Percentiles rank a stretch among this genome's conserved stretches.
Evolutionary conservation across 306 rosid genomes (phyloP).

Genomic region (Malus sieversii): DNA sequence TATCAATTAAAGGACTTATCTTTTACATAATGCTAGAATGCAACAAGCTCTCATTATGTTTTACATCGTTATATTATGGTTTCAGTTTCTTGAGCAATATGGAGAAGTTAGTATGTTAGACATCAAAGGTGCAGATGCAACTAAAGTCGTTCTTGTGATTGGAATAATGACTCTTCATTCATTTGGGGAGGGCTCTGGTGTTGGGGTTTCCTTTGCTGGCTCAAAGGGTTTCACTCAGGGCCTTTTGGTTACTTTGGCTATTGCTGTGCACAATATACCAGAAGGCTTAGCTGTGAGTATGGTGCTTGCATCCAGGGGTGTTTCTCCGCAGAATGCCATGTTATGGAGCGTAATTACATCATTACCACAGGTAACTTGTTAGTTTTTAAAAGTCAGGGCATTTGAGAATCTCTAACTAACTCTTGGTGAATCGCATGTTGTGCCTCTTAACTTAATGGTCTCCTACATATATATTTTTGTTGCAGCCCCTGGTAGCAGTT

Average conservation of each 20-base stretch:
- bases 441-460: background rate
- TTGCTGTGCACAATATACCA: slow-evolving; percentile 96
- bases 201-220: slow-evolving; percentile 98
- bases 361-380: slow-evolving; percentile 74
- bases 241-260: slow-evolving; percentile 92
- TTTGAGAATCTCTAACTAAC: background rate
- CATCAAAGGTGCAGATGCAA: slow-evolving; percentile 95
- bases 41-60: slow-evolving; percentile 16
- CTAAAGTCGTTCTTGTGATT: slow-evolving; percentile 89
- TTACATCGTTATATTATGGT: slow-evolving; percentile 11
- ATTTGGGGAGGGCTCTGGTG: slow-evolving; percentile 99
- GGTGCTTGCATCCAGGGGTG: slow-evolving; percentile 97
- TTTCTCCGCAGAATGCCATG: slow-evolving; percentile 97
- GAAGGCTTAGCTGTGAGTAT: slow-evolving; percentile 99
- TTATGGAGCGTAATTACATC: slow-evolving; percentile 98
- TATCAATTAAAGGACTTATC: background rate
- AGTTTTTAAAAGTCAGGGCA: background rate
- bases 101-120: slow-evolving; percentile 99
- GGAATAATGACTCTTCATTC: slow-evolving; percentile 99
- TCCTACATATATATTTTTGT: slow-evolving; percentile 14
- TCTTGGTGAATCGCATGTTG: background rate
- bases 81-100: slow-evolving; percentile 95
- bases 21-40: background rate
- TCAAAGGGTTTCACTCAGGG: slow-evolving; percentile 97
- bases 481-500: slow-evolving; percentile 97